These are phyloP conservation scores for Corchorus capsularis DNA, from an alignment of 345 rosid genomes.

Conservation along the genomic window DNA sequence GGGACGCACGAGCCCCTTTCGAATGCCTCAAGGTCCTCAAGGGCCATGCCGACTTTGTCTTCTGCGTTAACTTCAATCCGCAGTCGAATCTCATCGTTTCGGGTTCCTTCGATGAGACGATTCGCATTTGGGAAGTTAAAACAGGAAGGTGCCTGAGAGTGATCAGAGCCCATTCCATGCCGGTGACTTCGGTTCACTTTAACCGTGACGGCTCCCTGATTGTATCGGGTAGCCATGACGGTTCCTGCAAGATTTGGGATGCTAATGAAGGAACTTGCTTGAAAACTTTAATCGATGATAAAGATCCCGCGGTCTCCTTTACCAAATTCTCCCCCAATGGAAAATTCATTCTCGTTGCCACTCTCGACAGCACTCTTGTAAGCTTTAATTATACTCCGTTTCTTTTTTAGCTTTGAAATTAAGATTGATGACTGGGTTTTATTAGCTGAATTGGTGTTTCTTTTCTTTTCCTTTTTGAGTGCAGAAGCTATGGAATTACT, in stretches of 20 bases:
- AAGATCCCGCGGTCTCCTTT: slow-evolving; percentile 74
- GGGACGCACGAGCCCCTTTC: slow-evolving; percentile 84
- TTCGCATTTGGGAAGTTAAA: slow-evolving; percentile 93
- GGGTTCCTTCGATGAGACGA: slow-evolving; percentile 85
- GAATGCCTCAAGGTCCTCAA: slow-evolving; percentile 82
- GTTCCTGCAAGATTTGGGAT: slow-evolving; percentile 94
- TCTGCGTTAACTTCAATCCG: slow-evolving; percentile 93
- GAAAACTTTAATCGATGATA: slow-evolving; percentile 80
- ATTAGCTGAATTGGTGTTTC: background rate
- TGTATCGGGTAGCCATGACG: slow-evolving; percentile 89
- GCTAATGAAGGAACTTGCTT: slow-evolving; percentile 70
- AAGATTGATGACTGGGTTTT: background rate
- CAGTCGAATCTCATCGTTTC: slow-evolving; percentile 83
- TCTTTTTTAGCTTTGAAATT: background rate
- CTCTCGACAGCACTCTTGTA: slow-evolving; percentile 88
- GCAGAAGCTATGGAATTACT: slow-evolving; percentile 93
- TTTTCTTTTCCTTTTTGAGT: background rate
- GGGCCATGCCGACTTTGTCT: slow-evolving; percentile 75
- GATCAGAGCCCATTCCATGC: slow-evolving; percentile 79
- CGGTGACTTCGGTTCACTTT: slow-evolving; percentile 78
- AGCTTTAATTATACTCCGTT: slow-evolving; percentile 23
- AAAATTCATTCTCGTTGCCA: slow-evolving; percentile 82
- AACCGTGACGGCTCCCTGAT: slow-evolving; percentile 93
- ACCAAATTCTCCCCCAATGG: slow-evolving; percentile 96
- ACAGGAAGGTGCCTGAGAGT: slow-evolving; percentile 68